Evolutionary conservation across 192 early-diverging fungal species (phyloP).

Genomic region (Backusella liffmaniae): DNA sequence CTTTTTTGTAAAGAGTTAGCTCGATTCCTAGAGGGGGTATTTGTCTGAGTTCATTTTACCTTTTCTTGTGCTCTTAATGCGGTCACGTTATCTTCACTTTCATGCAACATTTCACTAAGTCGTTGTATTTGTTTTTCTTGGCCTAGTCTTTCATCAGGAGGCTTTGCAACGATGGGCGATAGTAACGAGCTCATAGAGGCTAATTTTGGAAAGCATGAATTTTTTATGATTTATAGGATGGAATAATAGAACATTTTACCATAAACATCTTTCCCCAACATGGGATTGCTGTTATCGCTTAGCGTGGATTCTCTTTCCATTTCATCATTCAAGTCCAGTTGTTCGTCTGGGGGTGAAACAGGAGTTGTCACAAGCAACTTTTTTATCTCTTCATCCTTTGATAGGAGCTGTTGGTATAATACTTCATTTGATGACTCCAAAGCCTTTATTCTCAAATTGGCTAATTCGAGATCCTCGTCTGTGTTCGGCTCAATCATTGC

Average conservation of each 20-base stretch:
- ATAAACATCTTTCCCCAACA: neutral
- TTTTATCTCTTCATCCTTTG: slow-evolving; percentile 10
- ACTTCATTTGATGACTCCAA: neutral
- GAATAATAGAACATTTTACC: neutral
- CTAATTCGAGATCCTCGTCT: neutral
- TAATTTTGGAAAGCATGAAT: neutral
- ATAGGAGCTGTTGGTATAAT: neutral
- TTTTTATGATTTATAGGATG: neutral
- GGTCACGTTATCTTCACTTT: slow-evolving; percentile 51
- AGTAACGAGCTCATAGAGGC: slow-evolving; percentile 24
- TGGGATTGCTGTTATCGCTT: slow-evolving; percentile 1
- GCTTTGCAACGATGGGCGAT: slow-evolving; percentile 6
- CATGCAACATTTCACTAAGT: slow-evolving; percentile 53
- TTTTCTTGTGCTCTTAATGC: slow-evolving; percentile 52
- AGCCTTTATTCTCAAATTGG: neutral
- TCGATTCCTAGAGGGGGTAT: neutral
- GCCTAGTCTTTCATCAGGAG: neutral
- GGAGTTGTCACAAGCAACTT: slow-evolving; percentile 7
- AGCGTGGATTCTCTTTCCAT: neutral
- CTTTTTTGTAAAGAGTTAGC: neutral
- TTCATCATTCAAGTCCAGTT: slow-evolving; percentile 6
- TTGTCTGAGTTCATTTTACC: slow-evolving; percentile 28
- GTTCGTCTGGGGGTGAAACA: slow-evolving; percentile 4
- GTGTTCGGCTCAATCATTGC: neutral
- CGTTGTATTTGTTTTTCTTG: slow-evolving; percentile 46